Conservation (phyloP, 371 early-diverging fungal genomes). For the Mortierella sp. region DNA sequence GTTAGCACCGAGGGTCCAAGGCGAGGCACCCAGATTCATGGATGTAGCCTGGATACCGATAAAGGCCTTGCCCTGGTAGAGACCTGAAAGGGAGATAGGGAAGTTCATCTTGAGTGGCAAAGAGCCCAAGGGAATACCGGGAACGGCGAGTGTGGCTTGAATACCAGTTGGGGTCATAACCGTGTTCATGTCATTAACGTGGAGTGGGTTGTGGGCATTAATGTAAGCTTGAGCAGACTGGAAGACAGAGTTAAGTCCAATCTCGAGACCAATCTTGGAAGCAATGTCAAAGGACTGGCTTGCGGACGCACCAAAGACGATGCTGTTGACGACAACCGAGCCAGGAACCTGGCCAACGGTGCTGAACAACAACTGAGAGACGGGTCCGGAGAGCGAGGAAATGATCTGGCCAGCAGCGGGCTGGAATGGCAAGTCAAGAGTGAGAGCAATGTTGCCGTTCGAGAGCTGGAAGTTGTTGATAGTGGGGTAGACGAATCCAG, state of each 20-base stretch:
- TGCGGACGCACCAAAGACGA: slow-evolving; percentile 49
- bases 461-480: slow-evolving; percentile 54
- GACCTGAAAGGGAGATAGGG: slow-evolving; percentile 38
- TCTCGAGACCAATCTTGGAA: slow-evolving; percentile 41
- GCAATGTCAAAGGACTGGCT: slow-evolving; percentile 53
- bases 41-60: slow-evolving; percentile 41
- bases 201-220: slow-evolving; percentile 53
- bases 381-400: slow-evolving; percentile 38
- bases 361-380: slow-evolving; percentile 46
- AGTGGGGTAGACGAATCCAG: slow-evolving; percentile 38
- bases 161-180: slow-evolving; percentile 49
- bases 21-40: slow-evolving; percentile 27
- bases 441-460: slow-evolving; percentile 53
- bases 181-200: slow-evolving; percentile 47
- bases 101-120: slow-evolving; percentile 56
- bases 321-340: slow-evolving; percentile 37
- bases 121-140: slow-evolving; percentile 36
- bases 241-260: slow-evolving; percentile 47
- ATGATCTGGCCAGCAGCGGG: slow-evolving; percentile 35
- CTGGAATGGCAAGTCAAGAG: slow-evolving; percentile 45
- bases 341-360: slow-evolving; percentile 44
- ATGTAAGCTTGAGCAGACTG: slow-evolving; percentile 51
- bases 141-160: slow-evolving; percentile 35
- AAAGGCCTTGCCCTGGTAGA: slow-evolving; percentile 26
- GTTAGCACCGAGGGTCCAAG: slow-evolving; percentile 44